phyloP scores from a whole-genome alignment of 164 flowering plant genomes.

The Euptelea pleiosperma region DNA sequence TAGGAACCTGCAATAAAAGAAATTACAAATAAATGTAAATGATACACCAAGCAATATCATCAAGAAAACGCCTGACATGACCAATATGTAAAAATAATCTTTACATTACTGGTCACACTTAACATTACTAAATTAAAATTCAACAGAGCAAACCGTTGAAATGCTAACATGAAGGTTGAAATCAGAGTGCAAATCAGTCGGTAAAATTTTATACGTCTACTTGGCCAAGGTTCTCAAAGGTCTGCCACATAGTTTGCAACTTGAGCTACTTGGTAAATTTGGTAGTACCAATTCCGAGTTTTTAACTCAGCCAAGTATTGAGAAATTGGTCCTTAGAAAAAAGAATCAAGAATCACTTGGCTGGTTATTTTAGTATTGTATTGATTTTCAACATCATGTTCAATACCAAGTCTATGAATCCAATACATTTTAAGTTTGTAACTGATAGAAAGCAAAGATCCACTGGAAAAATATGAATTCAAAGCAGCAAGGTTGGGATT shows the following conservation, averaged over 20 bases:
- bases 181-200: neutral
- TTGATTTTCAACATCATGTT: too few species aligned
- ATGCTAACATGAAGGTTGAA: neutral
- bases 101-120: neutral
- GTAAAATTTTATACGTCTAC: too few species aligned
- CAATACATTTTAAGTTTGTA: neutral
- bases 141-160: neutral
- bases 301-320: too few species aligned
- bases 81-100: neutral
- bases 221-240: too few species aligned
- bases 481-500: neutral
- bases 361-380: too few species aligned
- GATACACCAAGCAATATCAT: neutral
- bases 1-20: slow-evolving; percentile 63
- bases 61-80: neutral
- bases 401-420: neutral
- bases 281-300: too few species aligned
- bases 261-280: too few species aligned
- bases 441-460: neutral
- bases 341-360: too few species aligned
- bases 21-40: neutral
- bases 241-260: too few species aligned
- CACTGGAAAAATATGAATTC: neutral
- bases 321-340: neutral
- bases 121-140: neutral